phyloP scores from a whole-genome alignment of 2,329 filamentous ascomycete genomes.

The Monilinia polystroma region DNA sequence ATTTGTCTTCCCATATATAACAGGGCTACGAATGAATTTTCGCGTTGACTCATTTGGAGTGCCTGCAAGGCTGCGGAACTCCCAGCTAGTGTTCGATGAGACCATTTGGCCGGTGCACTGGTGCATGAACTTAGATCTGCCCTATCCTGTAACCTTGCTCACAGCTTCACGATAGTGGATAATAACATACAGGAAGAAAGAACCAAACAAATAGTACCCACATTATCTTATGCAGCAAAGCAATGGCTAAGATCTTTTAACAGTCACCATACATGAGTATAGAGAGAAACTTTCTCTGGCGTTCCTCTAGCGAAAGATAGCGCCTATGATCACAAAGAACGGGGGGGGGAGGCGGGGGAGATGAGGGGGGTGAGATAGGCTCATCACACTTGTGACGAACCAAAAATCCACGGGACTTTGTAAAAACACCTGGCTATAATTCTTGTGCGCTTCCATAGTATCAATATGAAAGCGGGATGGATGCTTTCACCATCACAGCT shows the following conservation, averaged over 20 bases:
- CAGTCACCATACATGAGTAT: neutral
- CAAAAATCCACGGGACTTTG: neutral
- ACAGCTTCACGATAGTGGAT: conserved; percentile 10
- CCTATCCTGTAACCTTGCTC: conserved; percentile 5
- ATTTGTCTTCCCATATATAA: neutral
- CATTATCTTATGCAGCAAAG: conserved; percentile 11
- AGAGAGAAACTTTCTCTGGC: neutral
- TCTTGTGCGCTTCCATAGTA: neutral
- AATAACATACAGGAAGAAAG: conserved; percentile 3
- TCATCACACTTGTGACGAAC: neutral
- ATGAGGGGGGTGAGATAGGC: neutral
- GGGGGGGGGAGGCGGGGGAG: no score
- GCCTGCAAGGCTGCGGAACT: neutral
- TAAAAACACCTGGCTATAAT: neutral
- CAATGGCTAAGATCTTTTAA: neutral
- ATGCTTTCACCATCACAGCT: neutral
- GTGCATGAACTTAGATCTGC: neutral
- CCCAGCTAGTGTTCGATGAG: neutral
- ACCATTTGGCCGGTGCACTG: neutral
- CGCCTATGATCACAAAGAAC: neutral
- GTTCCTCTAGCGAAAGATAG: neutral
- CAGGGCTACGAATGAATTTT: neutral
- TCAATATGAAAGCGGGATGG: neutral
- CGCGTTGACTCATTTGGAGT: neutral
- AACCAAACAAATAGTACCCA: neutral